Evolutionary conservation across 1,284 basidiomycete species (phyloP), one percentile per base, ranked within the genome.

Genomic region (Cryptococcus maquisensis): DNA sequence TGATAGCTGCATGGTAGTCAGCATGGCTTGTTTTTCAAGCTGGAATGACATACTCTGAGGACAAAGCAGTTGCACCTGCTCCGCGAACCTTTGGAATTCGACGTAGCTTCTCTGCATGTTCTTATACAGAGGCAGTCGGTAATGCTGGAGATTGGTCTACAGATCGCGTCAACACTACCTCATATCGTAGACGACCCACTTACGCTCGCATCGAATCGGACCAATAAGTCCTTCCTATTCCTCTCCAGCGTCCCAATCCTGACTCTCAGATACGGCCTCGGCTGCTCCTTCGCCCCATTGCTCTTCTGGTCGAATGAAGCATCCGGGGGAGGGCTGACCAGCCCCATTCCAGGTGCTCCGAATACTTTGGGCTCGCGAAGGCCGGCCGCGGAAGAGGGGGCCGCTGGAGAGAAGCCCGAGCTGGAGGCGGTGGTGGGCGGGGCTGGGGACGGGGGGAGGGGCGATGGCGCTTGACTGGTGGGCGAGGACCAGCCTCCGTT

Each of bases 161-260:
- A 12, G 15, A 20, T 16, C 50, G 16, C 36, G 9, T 44, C 21
- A 24, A 4, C 40, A 10, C 35, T 37, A 26, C 5, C 35, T 10
- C 13, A 23, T 18, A 13, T 28, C 6, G 20, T 18, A 6, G 9
- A 36, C 10, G 36, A 5, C 8, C 13, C 20, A 76, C 82, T 66
- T 60, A 92, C 93, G 81, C 93, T 90, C 16, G 90, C 90, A 76
- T 97, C 94, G 60, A 96, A 84, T 65, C 90, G 86, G 71, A 97
- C 81, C 65, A 96, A 83, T 52, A 94, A 86, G 68, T 97, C 93
- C 67, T 92, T 83, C 72, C 90, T 82, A 78, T 96, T 96, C 75
- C 93, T 83, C 77, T 97, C 93, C 66, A 97, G 76, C 15, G 86
- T 87, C 12, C 88, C 88, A 57, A 97, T 87, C 68, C 90, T 82